Base-by-base conservation (phyloP, 148 eudicot genomes). In the Oxyria digyna region DNA sequence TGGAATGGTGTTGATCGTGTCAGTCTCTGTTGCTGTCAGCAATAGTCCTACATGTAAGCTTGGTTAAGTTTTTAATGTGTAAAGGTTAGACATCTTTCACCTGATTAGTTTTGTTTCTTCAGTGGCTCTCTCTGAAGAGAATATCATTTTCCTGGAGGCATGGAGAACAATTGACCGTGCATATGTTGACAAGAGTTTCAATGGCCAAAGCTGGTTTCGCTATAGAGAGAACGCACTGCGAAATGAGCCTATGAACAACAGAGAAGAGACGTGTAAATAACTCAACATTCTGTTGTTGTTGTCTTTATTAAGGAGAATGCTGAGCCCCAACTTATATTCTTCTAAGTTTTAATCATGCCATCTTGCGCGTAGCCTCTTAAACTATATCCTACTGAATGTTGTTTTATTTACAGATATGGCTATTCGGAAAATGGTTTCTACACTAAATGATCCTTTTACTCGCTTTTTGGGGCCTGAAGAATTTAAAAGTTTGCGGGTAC, bases 131-230 rank as follows among this genome's bases (percentile, higher is more conserved):
- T 77, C 86, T 23, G 92, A 94, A 78, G 99, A 94, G 77, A 94
- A 94, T 81, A 91, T 85, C 68, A 84, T 94, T 68, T 94, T 94
- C 75, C 71, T 94, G 83, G 99, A 94, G 78, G 99, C 99, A 1
- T 94, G 99, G 99, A 91, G 97, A 79, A 88, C 89, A 14, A 75
- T 94, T 73, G 99, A 94, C 69, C 90, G 97, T 62, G 99, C 97
- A 6, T 94, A 90, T 80, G 85, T 90, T 59, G 99, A 94, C 85
- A 94, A 94, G 80, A 82, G 74, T 42, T 94, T 94, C 78, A 94
- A 94, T 78, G 99, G 99, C 50, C 97, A 94, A 79, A 94, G 96
- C 78, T 94, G 99, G 99, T 90, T 94, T 73, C 94, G 93, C 74
- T 94, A 90, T 81, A 85, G 99, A 79, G 99, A 90, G 78, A 84